Evolutionary conservation across 768 basidiomycete genomes (phyloP).

Genomic region (Suillus variegatus): DNA sequence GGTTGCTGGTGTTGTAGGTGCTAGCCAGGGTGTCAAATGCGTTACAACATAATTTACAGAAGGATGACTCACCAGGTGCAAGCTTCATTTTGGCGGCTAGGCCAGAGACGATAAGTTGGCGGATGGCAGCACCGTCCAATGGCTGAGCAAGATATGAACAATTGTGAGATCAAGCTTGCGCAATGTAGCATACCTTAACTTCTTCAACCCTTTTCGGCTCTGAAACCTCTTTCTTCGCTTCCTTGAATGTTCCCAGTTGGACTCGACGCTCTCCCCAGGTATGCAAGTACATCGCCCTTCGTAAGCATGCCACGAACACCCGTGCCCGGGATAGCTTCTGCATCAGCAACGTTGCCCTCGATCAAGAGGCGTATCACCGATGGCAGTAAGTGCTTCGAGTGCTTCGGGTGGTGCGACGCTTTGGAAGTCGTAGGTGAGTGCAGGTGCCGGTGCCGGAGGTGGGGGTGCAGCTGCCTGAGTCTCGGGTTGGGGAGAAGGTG

Average conservation of each 20-base stretch:
- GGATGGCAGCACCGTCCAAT: conserved; percentile 65
- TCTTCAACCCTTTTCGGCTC: conserved; percentile 36
- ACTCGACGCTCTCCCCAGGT: conserved; percentile 79
- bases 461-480: conserved; percentile 20
- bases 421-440: conserved; percentile 25
- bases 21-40: conserved; percentile 29
- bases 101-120: conserved; percentile 62
- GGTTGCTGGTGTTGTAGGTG: conserved; percentile 42
- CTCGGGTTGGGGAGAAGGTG: conserved; percentile 25
- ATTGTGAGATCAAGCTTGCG: neutral
- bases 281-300: conserved; percentile 91
- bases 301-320: conserved; percentile 93
- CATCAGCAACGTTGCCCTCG: conserved; percentile 52
- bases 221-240: conserved; percentile 32
- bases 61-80: conserved; percentile 44
- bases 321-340: conserved; percentile 78
- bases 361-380: conserved; percentile 84
- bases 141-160: conserved; percentile 31
- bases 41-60: neutral
- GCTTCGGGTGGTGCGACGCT: conserved; percentile 43
- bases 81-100: conserved; percentile 57
- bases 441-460: conserved; percentile 21
- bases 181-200: conserved; percentile 36
- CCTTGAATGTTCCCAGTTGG: conserved; percentile 78
- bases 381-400: conserved; percentile 81